Evolutionary conservation across 2,329 filamentous ascomycete species (phyloP).

Genomic region (Fusarium foetens): DNA sequence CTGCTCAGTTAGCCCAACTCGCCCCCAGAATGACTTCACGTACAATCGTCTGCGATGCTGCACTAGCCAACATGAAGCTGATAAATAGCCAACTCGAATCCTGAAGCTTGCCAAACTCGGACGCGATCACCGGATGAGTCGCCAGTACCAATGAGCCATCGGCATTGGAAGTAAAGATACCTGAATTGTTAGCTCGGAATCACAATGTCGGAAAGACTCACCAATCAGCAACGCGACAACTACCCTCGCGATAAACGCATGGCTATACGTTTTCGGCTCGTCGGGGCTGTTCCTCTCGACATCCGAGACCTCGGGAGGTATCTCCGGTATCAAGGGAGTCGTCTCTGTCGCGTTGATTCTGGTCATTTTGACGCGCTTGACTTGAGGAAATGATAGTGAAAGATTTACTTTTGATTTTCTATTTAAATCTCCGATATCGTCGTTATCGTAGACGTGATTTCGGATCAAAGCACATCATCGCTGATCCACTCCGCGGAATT

Average conservation of each 20-base stretch:
- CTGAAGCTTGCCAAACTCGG: constrained; percentile 66
- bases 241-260: background rate
- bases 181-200: accelerated
- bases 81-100: constrained; percentile 59
- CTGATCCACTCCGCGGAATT: background rate
- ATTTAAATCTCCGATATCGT: background rate
- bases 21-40: accelerated
- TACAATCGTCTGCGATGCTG: constrained; percentile 44
- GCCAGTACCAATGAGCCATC: constrained; percentile 74
- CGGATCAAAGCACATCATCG: background rate
- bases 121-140: constrained; percentile 70
- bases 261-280: background rate
- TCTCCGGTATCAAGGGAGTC: background rate
- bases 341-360: background rate
- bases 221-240: background rate
- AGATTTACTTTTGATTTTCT: background rate
- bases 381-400: background rate
- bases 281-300: background rate
- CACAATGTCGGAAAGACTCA: accelerated
- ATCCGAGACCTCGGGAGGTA: background rate
- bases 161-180: constrained; percentile 70
- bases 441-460: background rate
- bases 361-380: accelerated
- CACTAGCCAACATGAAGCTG: constrained; percentile 47
- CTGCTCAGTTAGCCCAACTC: constrained; percentile 37